Evolutionary conservation across 2,329 filamentous ascomycete species (phyloP).

Genomic region (Lithohypha guttulata): DNA sequence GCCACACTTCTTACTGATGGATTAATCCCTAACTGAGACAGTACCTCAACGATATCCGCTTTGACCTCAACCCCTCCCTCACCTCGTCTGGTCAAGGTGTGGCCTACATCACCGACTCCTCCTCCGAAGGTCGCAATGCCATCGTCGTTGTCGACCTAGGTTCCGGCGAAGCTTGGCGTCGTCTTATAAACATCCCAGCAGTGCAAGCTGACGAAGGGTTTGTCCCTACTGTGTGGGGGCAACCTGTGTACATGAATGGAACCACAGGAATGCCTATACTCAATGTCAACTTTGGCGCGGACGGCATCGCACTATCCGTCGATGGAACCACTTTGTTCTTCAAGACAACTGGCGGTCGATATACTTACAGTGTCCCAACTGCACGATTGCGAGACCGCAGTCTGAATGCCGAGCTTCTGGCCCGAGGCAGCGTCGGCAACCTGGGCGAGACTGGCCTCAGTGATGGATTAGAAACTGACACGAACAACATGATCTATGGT

Average conservation of each 20-base stretch:
- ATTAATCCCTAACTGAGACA: neutral
- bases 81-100: slow-evolving; percentile 33
- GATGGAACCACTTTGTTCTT: slow-evolving; percentile 40
- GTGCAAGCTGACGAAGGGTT: slow-evolving; percentile 37
- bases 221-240: slow-evolving; percentile 39
- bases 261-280: slow-evolving; percentile 27
- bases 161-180: slow-evolving; percentile 40
- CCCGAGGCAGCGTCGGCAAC: slow-evolving; percentile 33
- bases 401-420: slow-evolving; percentile 32
- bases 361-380: slow-evolving; percentile 38
- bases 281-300: slow-evolving; percentile 36
- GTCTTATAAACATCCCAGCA: slow-evolving; percentile 33
- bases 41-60: slow-evolving; percentile 45
- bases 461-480: slow-evolving; percentile 44
- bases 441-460: slow-evolving; percentile 40
- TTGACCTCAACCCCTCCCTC: slow-evolving; percentile 38
- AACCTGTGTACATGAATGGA: slow-evolving; percentile 35
- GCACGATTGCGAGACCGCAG: slow-evolving; percentile 32
- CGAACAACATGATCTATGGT: slow-evolving; percentile 39
- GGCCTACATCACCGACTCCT: slow-evolving; percentile 45
- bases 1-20: neutral
- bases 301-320: slow-evolving; percentile 42
- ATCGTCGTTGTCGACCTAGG: slow-evolving; percentile 42
- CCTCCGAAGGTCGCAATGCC: slow-evolving; percentile 38
- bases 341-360: slow-evolving; percentile 34